Conservation (phyloP, 1,284 basidiomycete genomes). For the Puccinia hordei region DNA sequence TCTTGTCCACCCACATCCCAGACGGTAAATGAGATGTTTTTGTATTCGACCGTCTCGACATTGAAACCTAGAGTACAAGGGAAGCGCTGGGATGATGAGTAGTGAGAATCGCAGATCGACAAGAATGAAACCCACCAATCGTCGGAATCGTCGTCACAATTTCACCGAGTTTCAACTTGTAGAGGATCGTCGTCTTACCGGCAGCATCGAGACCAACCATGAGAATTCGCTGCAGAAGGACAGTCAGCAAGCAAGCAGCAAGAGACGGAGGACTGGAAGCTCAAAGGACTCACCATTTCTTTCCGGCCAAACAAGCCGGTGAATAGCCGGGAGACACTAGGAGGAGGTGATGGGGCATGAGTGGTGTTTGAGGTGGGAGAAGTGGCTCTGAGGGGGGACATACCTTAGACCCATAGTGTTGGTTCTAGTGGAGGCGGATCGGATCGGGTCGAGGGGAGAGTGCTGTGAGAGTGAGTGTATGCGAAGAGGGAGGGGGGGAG, state of each 20-base stretch:
- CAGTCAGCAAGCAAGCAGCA: neutral
- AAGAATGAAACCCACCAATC: slow-evolving; percentile 71
- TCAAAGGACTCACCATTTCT: slow-evolving; percentile 93
- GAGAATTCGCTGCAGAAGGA: slow-evolving; percentile 63
- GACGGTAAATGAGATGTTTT: slow-evolving; percentile 99
- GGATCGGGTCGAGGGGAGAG: neutral
- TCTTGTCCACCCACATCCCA: slow-evolving; percentile 99
- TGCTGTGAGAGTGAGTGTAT: too few species aligned
- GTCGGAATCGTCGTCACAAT: slow-evolving; percentile 99
- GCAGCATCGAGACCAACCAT: slow-evolving; percentile 93
- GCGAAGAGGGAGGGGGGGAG: too few species aligned
- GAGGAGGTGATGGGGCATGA: slow-evolving; percentile 67
- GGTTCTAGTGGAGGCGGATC: neutral
- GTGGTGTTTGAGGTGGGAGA: neutral
- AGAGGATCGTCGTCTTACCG: slow-evolving; percentile 75
- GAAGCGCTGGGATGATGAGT: neutral
- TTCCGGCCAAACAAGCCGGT: slow-evolving; percentile 93
- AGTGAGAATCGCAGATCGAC: neutral
- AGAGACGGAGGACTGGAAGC: neutral
- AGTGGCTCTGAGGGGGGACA: neutral
- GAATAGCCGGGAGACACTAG: slow-evolving; percentile 77
- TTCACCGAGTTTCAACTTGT: slow-evolving; percentile 98
- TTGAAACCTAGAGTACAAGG: slow-evolving; percentile 74
- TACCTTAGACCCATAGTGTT: slow-evolving; percentile 25
- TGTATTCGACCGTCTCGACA: slow-evolving; percentile 99